A percentile compares a stretch with the other conserved stretches of the same genome.
These are phyloP conservation scores for Nakazawaea molendinolei DNA, from an alignment of 805 yeast genomes.

Conservation along the genomic window DNA sequence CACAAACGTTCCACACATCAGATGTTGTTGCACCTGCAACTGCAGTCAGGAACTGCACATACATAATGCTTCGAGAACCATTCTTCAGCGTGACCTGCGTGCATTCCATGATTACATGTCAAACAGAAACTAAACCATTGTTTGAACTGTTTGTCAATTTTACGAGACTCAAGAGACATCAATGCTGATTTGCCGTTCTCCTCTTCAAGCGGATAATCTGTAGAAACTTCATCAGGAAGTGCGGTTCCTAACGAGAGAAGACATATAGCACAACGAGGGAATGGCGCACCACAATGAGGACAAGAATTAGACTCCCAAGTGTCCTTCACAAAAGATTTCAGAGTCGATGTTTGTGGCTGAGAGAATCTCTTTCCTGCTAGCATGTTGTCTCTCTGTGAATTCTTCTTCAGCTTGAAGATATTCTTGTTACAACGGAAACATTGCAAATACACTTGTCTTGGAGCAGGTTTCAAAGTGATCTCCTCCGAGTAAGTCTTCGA, in stretches of 20 bases:
- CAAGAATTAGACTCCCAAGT: slow-evolving; percentile 32
- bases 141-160: slow-evolving; percentile 41
- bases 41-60: slow-evolving; percentile 94
- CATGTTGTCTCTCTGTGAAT: slow-evolving; percentile 6
- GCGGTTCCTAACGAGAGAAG: slow-evolving; percentile 70
- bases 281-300: slow-evolving; percentile 80
- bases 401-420: slow-evolving; percentile 33
- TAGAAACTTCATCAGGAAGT: slow-evolving; percentile 34
- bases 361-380: slow-evolving; percentile 20
- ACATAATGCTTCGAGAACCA: slow-evolving; percentile 87
- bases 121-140: slow-evolving; percentile 92
- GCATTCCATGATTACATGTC: slow-evolving; percentile 89
- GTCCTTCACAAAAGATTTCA: slow-evolving; percentile 8
- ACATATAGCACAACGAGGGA: slow-evolving; percentile 90
- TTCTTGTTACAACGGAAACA: slow-evolving; percentile 80
- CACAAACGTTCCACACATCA: too few relatives aligned
- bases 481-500: slow-evolving; percentile 46
- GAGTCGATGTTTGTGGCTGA: slow-evolving; percentile 20
- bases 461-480: slow-evolving; percentile 41
- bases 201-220: slow-evolving; percentile 17
- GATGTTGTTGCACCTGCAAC: slow-evolving; percentile 73
- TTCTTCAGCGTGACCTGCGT: slow-evolving; percentile 91
- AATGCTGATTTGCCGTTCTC: slow-evolving; percentile 4
- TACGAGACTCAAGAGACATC: slow-evolving; percentile 15
- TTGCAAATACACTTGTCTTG: slow-evolving; percentile 74